phyloP scores from a whole-genome alignment of 2,329 filamentous ascomycete genomes.

The Cladosporium sp. region DNA sequence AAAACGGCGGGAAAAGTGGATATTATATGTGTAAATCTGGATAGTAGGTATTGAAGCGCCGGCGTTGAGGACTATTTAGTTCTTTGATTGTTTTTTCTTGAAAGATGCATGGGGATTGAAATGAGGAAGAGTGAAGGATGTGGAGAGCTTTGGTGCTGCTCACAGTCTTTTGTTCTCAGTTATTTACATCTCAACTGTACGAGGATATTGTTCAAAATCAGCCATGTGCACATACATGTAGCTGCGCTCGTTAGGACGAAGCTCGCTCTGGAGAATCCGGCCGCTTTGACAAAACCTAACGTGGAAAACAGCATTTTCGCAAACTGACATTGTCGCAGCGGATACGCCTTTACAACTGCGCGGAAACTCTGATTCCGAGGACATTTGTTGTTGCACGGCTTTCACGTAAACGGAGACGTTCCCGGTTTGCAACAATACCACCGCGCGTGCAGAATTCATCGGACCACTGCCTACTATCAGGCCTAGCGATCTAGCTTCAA shows the following conservation, averaged over 20 bases:
- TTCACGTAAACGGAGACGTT: not conserved
- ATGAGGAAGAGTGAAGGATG: not conserved
- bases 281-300: not conserved
- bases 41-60: slow-evolving; percentile 4
- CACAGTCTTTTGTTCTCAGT: not conserved
- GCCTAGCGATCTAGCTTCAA: no score
- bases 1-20: not conserved
- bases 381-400: not conserved
- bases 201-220: not conserved
- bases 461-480: no score
- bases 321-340: not conserved
- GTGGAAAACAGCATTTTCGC: not conserved
- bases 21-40: not conserved
- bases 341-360: not conserved
- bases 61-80: slow-evolving; percentile 2
- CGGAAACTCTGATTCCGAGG: not conserved
- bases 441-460: no score
- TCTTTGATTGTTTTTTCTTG: not conserved
- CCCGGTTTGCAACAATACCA: not conserved
- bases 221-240: not conserved
- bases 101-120: not conserved
- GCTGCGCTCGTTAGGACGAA: not conserved
- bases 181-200: not conserved
- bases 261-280: not conserved
- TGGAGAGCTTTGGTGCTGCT: not conserved